Evolutionary conservation across 768 basidiomycete genomes (phyloP), one percentile per base, ranked within the genome.

Genomic region (Pleurotus cornucopiae): DNA sequence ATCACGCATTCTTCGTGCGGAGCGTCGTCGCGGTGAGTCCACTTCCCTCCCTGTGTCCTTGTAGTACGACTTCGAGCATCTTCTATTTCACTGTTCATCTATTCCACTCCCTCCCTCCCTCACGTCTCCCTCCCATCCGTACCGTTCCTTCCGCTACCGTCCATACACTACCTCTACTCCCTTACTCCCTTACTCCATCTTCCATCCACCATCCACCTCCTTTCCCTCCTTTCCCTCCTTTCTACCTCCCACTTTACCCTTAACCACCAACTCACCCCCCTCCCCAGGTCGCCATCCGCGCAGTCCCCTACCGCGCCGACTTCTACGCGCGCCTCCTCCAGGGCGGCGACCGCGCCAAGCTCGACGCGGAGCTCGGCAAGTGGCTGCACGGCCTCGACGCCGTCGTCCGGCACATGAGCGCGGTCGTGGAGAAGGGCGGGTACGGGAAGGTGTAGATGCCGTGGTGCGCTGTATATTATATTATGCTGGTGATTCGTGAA

Each of bases 1-100:
- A 89, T 67, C 85, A 88, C 64, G 74, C 80, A 0, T 87, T 86
- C 65, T 26, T 89, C 60, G 76, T 89, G 58, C 83, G 86, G 20
- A 81, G 85, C 18, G 68, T 88, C 56, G 82, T 87, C 25, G 72
- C 76, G 23, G 86, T 88, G 54, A 61, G 85, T 68, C 14, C 13
- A 18, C 12, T 40, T 44, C 43, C 38, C 46, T 12, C 23, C 1
- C 23, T 5, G 23, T 5, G 14, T 47, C 13, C 21, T 21, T 46
- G 14, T 46, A n/a, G 12, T 46, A 16, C 16, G 14, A 9, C 40
- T 38, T 3, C 40, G 20, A 13, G 13, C 23, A 16, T 51, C 20
- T n/a, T 21, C 11, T 39, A 13, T 20, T 48, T 48, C 13, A 14
- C 16, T 11, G 12, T 41, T 18, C 34, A 5, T 25, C 7, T 38